Conservation (phyloP, 2,329 filamentous ascomycete genomes). For the Arthrobotrys pseudoclavata region DNA sequence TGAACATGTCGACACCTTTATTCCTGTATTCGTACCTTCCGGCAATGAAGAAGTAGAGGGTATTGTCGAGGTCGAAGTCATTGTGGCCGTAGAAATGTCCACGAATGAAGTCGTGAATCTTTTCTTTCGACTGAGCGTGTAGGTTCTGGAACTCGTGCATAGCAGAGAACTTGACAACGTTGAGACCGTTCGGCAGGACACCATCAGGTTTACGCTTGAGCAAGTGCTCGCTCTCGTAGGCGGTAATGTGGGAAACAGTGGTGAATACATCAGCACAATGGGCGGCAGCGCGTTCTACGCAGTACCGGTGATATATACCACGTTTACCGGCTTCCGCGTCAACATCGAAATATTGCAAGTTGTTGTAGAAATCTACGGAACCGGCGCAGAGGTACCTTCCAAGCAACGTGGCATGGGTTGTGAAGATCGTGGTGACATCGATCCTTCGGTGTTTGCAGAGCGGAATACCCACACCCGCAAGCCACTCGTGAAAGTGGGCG, state of each 20-base stretch:
- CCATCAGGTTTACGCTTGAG: conserved; percentile 98
- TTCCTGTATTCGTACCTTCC: conserved; percentile 98
- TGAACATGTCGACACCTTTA: conserved; percentile 99
- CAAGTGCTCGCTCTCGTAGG: conserved; percentile 96
- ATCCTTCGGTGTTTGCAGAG: conserved; percentile 94
- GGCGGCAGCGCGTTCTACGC: conserved; percentile 92
- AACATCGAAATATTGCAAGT: conserved; percentile 95
- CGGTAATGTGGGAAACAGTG: conserved; percentile 97
- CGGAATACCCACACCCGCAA: conserved; percentile 91
- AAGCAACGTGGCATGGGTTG: conserved; percentile 94
- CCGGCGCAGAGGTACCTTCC: conserved; percentile 97
- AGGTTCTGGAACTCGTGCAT: conserved; percentile 99
- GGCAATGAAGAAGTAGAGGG: conserved; percentile 96
- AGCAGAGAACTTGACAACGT: conserved; percentile 98
- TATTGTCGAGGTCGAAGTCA: conserved; percentile 96
- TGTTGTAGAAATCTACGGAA: conserved; percentile 99
- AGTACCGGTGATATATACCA: conserved; percentile 98
- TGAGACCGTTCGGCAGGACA: conserved; percentile 94
- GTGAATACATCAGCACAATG: conserved; percentile 97
- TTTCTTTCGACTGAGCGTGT: conserved; percentile 95
- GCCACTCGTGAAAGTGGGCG: conserved; percentile 99
- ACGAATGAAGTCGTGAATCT: conserved; percentile 97
- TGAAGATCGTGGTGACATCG: conserved; percentile 98
- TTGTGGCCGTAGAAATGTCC: conserved; percentile 99
- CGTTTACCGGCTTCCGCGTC: conserved; percentile 97